Base-by-base conservation (phyloP, 805 yeast species). In the Nakazawaea sp. region DNA sequence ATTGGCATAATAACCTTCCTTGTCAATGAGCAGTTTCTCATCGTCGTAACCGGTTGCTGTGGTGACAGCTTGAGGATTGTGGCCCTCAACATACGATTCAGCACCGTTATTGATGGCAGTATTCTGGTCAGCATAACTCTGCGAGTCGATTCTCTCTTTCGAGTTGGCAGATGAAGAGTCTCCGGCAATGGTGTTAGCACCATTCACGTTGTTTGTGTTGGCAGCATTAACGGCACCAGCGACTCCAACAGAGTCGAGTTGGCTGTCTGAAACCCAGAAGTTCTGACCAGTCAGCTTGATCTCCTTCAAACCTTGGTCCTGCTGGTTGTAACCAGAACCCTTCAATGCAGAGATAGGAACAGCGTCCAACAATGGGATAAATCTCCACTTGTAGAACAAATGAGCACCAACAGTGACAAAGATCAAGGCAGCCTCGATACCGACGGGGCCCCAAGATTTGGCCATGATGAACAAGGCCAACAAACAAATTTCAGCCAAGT, bases 391-490 rank as follows among this genome's bases (percentile, higher is more conserved):
- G 50, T 75, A 62, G 54, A 67, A 79, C 21, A 82, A 42, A 51
- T 82, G 90, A 21, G 71, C 61, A 16, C 59, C 54, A 20, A 73
- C 79, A 11, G 90, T 80, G 30, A 62, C 72, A n/a, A 54, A 74
- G 12, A 81, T 47, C 43, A 70, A 57, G n/a, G 76, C 67, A 38
- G 65, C 81, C 56, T 82, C 89, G 39, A 84, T 61, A 3, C 66
- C 92, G 45, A 82, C 75, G 48, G 81, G 75, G 17, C 82, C 86
- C 90, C 90, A 84, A 45, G 81, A 68, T 63, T 84, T 81, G 31
- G 76, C 72, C 76, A 81, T 77, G 27, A 83, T 81, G 52, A 83
- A 83, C 53, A 84, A 63, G 27, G 83, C 90, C 41, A 75, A 56
- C 39, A 82, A 59, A 57, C 85, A 78, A 30, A 81, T 60, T 56